These are phyloP conservation scores for Erigeron canadensis DNA, from an alignment of 129 eudicot genomes.

Conservation along the genomic window DNA sequence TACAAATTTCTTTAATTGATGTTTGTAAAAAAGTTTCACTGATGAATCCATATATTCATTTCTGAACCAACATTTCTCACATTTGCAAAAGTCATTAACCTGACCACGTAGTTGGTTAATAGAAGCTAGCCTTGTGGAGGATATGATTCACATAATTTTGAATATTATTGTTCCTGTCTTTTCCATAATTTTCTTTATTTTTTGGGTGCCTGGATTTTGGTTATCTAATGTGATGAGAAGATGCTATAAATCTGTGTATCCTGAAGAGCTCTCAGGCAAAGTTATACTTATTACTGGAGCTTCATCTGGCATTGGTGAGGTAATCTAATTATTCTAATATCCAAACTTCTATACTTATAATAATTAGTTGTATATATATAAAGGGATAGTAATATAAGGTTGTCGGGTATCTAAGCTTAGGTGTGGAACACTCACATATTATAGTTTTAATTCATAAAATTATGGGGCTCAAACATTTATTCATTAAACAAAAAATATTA, in stretches of 20 bases:
- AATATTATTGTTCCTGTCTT: conserved; percentile 19
- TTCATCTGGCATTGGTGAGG: conserved; percentile 50
- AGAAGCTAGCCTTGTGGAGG: conserved; percentile 10
- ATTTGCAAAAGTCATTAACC: not conserved
- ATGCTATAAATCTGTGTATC: conserved; percentile 1
- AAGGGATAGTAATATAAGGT: too few relatives aligned
- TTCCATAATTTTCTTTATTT: not conserved
- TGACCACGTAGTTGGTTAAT: not conserved
- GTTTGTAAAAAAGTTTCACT: too few relatives aligned
- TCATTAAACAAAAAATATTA: too few relatives aligned
- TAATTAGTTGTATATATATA: too few relatives aligned
- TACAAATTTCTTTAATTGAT: too few relatives aligned
- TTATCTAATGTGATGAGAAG: conserved; percentile 14
- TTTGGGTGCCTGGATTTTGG: conserved; percentile 19
- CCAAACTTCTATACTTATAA: not conserved
- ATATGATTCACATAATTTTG: conserved; percentile 15
- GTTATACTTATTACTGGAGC: conserved; percentile 46
- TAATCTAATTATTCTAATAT: not conserved
- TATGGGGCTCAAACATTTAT: too few relatives aligned
- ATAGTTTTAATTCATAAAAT: too few relatives aligned
- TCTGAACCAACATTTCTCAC: not conserved
- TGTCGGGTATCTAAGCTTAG: too few relatives aligned
- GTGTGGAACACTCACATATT: too few relatives aligned
- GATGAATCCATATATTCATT: too few relatives aligned
- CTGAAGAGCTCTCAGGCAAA: conserved; percentile 30